These are phyloP conservation scores for Podila clonocystis DNA, from an alignment of 192 early-diverging fungal species.

Conservation along the genomic window DNA sequence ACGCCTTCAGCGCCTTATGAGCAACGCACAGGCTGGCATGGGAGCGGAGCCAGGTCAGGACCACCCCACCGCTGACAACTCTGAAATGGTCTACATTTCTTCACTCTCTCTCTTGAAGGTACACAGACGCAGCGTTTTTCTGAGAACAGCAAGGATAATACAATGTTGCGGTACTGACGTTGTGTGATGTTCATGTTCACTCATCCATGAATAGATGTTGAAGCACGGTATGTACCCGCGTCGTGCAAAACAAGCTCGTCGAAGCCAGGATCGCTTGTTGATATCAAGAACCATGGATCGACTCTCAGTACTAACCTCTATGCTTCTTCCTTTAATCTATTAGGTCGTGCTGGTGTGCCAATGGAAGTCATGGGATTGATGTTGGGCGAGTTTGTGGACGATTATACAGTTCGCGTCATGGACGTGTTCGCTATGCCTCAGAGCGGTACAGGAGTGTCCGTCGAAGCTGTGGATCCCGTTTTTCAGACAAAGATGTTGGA, in stretches of 20 bases:
- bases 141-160: not conserved
- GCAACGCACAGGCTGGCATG: conserved; percentile 57
- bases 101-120: conserved; percentile 97
- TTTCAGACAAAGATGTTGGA: conserved; percentile 99
- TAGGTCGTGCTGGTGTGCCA: conserved; percentile 95
- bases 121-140: not conserved
- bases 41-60: conserved; percentile 78
- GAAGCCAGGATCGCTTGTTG: not conserved
- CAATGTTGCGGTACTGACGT: not conserved
- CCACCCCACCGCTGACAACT: conserved; percentile 95
- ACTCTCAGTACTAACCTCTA: not conserved
- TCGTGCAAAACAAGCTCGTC: too few relatives aligned
- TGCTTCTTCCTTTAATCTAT: conserved; percentile 13
- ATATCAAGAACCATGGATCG: not conserved
- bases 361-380: conserved; percentile 99
- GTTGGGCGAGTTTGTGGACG: conserved; percentile 99
- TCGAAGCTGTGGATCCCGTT: conserved; percentile 99
- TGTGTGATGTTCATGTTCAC: not conserved
- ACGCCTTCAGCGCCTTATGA: conserved; percentile 68
- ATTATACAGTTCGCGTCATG: conserved; percentile 98
- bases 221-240: conserved; percentile 74
- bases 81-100: conserved; percentile 99
- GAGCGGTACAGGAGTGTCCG: conserved; percentile 98
- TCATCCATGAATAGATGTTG: conserved; percentile 70
- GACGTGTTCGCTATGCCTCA: conserved; percentile 99